phyloP scores from a whole-genome alignment of 306 rosid genomes.

The Medicago lupulina region DNA sequence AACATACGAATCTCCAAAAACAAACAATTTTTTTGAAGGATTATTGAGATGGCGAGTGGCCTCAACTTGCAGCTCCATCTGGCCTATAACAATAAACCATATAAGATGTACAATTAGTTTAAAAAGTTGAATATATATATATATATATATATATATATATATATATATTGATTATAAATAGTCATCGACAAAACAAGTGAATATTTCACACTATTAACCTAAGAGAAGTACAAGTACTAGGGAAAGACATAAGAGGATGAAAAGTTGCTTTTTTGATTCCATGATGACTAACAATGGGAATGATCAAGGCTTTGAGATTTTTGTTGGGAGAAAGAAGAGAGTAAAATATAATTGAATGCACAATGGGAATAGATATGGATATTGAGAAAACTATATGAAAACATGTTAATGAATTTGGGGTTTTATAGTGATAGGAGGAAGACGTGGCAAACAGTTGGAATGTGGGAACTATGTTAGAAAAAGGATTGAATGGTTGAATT shows the following conservation, averaged over 20 bases:
- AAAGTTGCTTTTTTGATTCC: slow-evolving; percentile 15
- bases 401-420: not conserved
- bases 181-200: no score
- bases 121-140: not conserved
- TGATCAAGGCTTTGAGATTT: not conserved
- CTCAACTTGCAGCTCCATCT: slow-evolving; percentile 23
- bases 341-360: not conserved
- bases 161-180: not conserved
- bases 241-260: slow-evolving; percentile 13
- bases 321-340: not conserved
- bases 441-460: not conserved
- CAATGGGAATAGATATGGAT: no score
- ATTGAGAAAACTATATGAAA: not conserved
- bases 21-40: slow-evolving; percentile 31
- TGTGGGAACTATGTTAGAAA: not conserved
- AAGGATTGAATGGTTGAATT: not conserved
- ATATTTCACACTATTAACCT: not conserved
- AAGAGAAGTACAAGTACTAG: slow-evolving; percentile 23
- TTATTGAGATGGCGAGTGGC: not conserved
- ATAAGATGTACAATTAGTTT: not conserved
- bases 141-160: no score
- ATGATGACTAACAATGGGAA: not conserved
- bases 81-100: not conserved
- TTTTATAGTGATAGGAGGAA: slow-evolving; percentile 12
- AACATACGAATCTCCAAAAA: slow-evolving; percentile 44